A percentile compares a stretch with the other conserved stretches of the same genome.
Evolutionary conservation across 2,329 filamentous ascomycete genomes (phyloP).

Genomic region (Ceratocystis colombiana): DNA sequence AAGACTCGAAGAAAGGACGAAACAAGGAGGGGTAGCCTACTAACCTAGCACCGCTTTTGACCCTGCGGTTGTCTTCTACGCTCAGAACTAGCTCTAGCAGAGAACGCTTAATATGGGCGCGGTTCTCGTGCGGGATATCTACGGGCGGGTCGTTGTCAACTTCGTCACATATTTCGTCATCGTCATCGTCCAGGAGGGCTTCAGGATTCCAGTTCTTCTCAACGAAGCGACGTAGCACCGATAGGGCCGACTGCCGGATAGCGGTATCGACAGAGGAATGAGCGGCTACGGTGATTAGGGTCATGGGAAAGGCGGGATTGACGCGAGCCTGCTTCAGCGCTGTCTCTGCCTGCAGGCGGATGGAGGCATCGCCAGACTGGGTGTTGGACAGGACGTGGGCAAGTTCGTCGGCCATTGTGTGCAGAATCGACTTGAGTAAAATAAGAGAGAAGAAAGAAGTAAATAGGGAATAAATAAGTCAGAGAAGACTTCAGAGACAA

Average conservation of each 20-base stretch:
- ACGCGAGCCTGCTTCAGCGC: conserved; percentile 63
- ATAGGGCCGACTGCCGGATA: conserved; percentile 73
- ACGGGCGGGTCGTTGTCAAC: conserved; percentile 39
- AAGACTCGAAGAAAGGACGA: conserved; percentile 1
- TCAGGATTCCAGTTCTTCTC: conserved; percentile 72
- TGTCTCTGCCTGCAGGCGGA: conserved; percentile 76
- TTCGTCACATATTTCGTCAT: conserved; percentile 52
- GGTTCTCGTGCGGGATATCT: conserved; percentile 33
- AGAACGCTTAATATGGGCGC: conserved; percentile 59
- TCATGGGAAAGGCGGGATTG: conserved; percentile 63
- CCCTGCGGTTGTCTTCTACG: conserved; percentile 65
- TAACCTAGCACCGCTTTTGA: conserved; percentile 80
- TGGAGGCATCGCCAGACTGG: conserved; percentile 62
- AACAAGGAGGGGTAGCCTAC: conserved; percentile 29
- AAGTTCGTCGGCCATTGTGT: conserved; percentile 79
- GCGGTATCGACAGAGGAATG: conserved; percentile 62
- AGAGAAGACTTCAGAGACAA: neutral
- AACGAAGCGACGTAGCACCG: conserved; percentile 72
- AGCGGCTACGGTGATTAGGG: conserved; percentile 69
- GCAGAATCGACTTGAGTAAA: neutral
- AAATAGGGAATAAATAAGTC: neutral
- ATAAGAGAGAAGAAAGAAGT: neutral
- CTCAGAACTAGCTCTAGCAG: conserved; percentile 70
- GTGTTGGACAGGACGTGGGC: conserved; percentile 80
- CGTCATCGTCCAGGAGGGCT: conserved; percentile 58